Conservation (phyloP, 192 early-diverging fungal species). For the Mortierella antarctica region DNA sequence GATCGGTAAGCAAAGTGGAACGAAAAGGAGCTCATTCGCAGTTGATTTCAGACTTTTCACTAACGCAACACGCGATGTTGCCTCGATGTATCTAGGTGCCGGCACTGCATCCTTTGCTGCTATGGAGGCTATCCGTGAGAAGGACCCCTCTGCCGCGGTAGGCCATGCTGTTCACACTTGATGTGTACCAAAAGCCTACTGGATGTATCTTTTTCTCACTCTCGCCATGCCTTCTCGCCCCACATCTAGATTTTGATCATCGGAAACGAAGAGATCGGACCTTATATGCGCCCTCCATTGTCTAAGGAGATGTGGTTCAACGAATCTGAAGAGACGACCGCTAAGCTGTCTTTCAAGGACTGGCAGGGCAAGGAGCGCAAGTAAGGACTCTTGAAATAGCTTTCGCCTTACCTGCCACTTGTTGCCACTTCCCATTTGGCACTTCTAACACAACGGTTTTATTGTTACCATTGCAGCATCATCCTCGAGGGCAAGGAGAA, state of each 20-base stretch:
- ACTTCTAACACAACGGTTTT: background rate
- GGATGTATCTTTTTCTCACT: background rate
- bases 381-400: slow-evolving; percentile 9
- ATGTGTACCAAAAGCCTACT: background rate
- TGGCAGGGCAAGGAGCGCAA: slow-evolving; percentile 69
- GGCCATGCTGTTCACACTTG: background rate
- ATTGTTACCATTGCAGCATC: slow-evolving; percentile 33
- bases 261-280: slow-evolving; percentile 62
- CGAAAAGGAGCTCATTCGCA: too few relatives aligned
- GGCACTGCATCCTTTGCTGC: slow-evolving; percentile 72
- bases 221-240: background rate
- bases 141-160: slow-evolving; percentile 69
- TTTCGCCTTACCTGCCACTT: background rate
- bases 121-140: slow-evolving; percentile 68
- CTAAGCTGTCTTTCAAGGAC: slow-evolving; percentile 64
- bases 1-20: slow-evolving; percentile 36
- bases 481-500: slow-evolving; percentile 55
- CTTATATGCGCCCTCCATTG: slow-evolving; percentile 74
- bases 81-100: slow-evolving; percentile 47
- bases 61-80: background rate
- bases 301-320: slow-evolving; percentile 77
- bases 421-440: background rate
- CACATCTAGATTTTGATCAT: slow-evolving; percentile 63
- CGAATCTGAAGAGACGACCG: slow-evolving; percentile 47
- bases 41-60: background rate